phyloP scores from a whole-genome alignment of 2,329 filamentous ascomycete genomes.

The Akanthomyces uredinophilus region DNA sequence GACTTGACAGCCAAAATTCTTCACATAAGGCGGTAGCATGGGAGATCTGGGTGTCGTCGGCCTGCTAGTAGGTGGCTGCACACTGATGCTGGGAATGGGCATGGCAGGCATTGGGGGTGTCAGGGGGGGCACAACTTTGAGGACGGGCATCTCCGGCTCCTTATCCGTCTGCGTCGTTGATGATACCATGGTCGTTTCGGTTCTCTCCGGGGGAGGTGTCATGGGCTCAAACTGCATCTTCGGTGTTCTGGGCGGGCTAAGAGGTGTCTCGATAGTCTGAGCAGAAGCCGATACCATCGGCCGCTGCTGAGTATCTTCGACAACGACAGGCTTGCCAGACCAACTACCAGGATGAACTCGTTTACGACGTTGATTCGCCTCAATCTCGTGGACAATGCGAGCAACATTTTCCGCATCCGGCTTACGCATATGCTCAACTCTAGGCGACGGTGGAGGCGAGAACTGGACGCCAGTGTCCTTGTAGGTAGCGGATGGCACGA shows the following conservation, averaged over 20 bases:
- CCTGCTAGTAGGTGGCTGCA: constrained; percentile 80
- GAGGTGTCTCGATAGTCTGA: constrained; percentile 57
- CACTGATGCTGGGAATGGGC: constrained; percentile 78
- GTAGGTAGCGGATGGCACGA: constrained; percentile 42
- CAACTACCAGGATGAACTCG: constrained; percentile 46
- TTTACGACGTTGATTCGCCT: constrained; percentile 70
- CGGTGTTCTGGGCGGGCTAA: constrained; percentile 63
- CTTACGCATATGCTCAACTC: constrained; percentile 33
- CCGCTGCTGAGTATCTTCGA: constrained; percentile 41
- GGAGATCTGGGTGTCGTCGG: constrained; percentile 73
- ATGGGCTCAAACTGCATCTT: constrained; percentile 42
- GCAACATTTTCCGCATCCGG: constrained; percentile 36
- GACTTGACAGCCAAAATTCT: constrained; percentile 82
- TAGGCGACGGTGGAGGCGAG: constrained; percentile 75
- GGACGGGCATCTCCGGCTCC: constrained; percentile 14
- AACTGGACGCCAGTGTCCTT: constrained; percentile 73
- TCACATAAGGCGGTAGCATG: constrained; percentile 73
- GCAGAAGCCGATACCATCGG: constrained; percentile 60
- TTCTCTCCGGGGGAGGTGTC: constrained; percentile 35
- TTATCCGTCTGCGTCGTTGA: constrained; percentile 58
- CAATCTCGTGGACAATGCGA: constrained; percentile 51
- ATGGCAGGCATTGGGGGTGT: constrained; percentile 36
- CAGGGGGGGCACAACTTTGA: constrained; percentile 23
- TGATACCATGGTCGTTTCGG: constrained; percentile 42
- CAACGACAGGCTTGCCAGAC: constrained; percentile 39